A percentile compares a stretch with the other conserved stretches of the same genome.
phyloP scores from a whole-genome alignment of 2,329 filamentous ascomycete species.

The Trichoderma sp. region DNA sequence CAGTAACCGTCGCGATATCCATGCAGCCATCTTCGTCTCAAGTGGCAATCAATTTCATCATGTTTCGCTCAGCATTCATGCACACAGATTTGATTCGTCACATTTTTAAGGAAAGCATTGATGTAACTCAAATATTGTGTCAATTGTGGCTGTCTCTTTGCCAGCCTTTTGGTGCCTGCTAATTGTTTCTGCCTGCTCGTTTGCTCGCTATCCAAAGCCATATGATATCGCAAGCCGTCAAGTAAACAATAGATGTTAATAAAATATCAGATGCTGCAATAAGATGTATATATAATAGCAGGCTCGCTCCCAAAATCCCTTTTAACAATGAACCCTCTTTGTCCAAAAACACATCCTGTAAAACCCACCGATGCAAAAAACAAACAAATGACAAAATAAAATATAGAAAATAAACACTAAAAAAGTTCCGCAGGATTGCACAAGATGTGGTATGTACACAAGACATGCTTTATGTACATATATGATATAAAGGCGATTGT shows the following conservation, averaged over 20 bases:
- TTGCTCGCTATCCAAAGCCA: constrained; percentile 1
- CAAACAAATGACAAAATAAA: not conserved
- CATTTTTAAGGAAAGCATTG: not conserved
- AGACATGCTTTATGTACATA: constrained; percentile 3
- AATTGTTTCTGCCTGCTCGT: not conserved
- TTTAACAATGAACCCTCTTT: constrained; percentile 1
- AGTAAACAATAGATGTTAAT: not conserved
- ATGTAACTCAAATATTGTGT: constrained; percentile 4
- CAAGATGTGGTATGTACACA: not conserved
- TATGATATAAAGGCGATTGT: not conserved
- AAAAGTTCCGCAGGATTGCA: not conserved
- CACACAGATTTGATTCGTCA: constrained; percentile 13
- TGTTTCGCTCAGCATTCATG: constrained; percentile 1
- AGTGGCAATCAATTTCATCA: constrained; percentile 3
- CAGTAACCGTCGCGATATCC: not conserved
- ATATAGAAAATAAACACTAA: not conserved
- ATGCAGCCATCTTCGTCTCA: not conserved
- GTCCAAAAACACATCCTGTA: not conserved
- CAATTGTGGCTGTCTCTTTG: constrained; percentile 4
- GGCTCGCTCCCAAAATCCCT: constrained; percentile 13
- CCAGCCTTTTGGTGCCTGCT: constrained; percentile 7
- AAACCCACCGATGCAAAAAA: constrained; percentile 19
- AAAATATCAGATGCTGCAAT: constrained; percentile 1
- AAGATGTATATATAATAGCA: constrained; percentile 15
- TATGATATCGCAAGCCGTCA: not conserved